phyloP scores from a whole-genome alignment of 1,139 yeast genomes.

The Yamadazyma triangularis region DNA sequence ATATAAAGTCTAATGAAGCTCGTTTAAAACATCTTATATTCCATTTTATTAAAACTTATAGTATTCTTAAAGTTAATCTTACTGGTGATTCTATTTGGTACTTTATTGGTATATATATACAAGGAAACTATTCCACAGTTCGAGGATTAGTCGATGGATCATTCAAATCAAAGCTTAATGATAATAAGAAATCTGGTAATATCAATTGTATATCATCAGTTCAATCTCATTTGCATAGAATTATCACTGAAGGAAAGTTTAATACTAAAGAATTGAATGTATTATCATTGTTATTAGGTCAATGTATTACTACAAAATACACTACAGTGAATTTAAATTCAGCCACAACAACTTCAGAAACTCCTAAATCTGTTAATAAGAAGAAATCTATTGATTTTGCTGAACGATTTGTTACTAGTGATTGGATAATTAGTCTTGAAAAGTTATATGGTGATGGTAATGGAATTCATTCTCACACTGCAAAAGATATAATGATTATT shows the following conservation, averaged over 20 bases:
- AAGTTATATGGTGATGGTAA: conserved; percentile 51
- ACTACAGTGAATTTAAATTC: conserved; percentile 8
- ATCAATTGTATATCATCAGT: conserved; percentile 40
- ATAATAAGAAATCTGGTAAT: conserved; percentile 48
- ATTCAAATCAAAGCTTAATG: conserved; percentile 42
- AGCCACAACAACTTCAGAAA: conserved; percentile 7
- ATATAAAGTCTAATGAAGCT: conserved; percentile 51
- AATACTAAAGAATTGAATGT: conserved; percentile 37
- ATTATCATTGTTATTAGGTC: conserved; percentile 43
- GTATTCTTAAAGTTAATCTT: conserved; percentile 51
- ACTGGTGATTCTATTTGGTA: conserved; percentile 63
- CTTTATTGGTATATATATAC: conserved; percentile 49
- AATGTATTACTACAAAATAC: conserved; percentile 18
- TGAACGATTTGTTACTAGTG: conserved; percentile 46
- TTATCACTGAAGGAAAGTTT: conserved; percentile 44
- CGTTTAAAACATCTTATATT: conserved; percentile 48
- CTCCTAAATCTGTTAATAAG: conserved; percentile 13
- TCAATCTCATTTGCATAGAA: conserved; percentile 40
- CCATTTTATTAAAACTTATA: conserved; percentile 46
- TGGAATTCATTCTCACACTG: conserved; percentile 43
- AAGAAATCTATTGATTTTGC: conserved; percentile 35
- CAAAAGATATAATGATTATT: conserved; percentile 48
- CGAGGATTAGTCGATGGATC: conserved; percentile 54
- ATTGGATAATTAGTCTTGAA: conserved; percentile 60
- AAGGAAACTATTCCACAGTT: conserved; percentile 41